These are phyloP conservation scores for Sequoiadendron giganteum DNA, from an alignment of 75 land plant genomes.

Conservation along the genomic window DNA sequence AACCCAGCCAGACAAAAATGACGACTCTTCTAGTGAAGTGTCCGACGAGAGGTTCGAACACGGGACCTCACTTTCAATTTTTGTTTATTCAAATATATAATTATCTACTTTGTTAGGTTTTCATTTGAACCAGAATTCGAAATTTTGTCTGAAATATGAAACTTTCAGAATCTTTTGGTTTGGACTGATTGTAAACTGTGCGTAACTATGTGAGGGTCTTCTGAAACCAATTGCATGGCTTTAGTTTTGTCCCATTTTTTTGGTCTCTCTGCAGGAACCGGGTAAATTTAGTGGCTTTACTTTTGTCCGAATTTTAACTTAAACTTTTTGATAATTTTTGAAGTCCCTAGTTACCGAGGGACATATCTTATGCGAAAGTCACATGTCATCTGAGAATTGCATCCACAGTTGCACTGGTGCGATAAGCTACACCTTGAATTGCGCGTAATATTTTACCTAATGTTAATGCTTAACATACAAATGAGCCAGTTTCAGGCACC, in stretches of 20 bases:
- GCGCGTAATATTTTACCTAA: no score
- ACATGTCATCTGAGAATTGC: no score
- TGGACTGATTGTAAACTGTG: background rate
- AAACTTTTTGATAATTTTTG: background rate
- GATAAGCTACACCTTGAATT: no score
- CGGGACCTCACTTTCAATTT: background rate
- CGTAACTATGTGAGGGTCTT: no score
- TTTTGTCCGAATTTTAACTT: background rate
- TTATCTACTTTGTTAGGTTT: background rate
- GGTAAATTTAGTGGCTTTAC: background rate
- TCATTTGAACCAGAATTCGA: background rate
- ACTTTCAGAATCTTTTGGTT: background rate
- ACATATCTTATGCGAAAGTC: no score
- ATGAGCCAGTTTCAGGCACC: no score
- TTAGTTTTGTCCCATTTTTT: no score
- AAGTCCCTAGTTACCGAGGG: background rate
- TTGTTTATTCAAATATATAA: background rate
- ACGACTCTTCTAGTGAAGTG: background rate
- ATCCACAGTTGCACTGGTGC: no score
- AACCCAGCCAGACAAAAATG: background rate
- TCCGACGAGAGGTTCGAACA: slow-evolving; percentile 1
- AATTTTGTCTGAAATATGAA: background rate
- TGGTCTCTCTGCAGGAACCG: no score
- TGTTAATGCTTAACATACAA: no score
- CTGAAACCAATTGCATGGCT: no score